Conservation (phyloP, 768 basidiomycete species). For the Piloderma croceum region DNA sequence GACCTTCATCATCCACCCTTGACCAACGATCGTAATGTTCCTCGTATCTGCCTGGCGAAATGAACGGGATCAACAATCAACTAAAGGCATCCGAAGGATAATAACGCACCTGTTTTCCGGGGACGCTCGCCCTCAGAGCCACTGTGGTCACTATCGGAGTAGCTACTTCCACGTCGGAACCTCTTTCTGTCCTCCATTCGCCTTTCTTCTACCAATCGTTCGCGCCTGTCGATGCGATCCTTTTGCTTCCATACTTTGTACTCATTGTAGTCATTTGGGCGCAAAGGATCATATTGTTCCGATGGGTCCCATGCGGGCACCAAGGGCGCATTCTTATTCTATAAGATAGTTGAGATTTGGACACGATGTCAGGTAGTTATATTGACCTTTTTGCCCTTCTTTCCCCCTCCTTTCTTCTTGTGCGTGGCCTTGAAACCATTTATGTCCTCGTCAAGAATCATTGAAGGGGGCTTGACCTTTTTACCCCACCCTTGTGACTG, state of each 20-base stretch:
- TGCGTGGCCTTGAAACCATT: constrained; percentile 72
- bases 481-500: constrained; percentile 70
- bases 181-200: constrained; percentile 55
- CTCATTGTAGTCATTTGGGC: constrained; percentile 86
- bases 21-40: constrained; percentile 52
- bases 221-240: constrained; percentile 69
- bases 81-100: constrained; percentile 1
- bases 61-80: constrained; percentile 8
- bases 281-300: constrained; percentile 74
- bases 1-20: constrained; percentile 43
- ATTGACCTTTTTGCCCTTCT: constrained; percentile 49
- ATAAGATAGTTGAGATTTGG: constrained; percentile 6
- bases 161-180: constrained; percentile 47
- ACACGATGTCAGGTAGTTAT: background rate
- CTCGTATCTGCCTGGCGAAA: constrained; percentile 41
- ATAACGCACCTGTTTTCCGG: constrained; percentile 59
- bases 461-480: constrained; percentile 86
- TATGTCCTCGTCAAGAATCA: constrained; percentile 85
- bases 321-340: constrained; percentile 59
- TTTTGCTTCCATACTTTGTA: constrained; percentile 78
- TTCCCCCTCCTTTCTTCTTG: constrained; percentile 45
- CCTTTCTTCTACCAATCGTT: constrained; percentile 56
- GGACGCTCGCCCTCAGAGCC: constrained; percentile 63
- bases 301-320: constrained; percentile 67
- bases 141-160: constrained; percentile 61